These are phyloP conservation scores for Rutstroemia sp. DNA, from an alignment of 2,329 filamentous ascomycete species.

Conservation along the genomic window DNA sequence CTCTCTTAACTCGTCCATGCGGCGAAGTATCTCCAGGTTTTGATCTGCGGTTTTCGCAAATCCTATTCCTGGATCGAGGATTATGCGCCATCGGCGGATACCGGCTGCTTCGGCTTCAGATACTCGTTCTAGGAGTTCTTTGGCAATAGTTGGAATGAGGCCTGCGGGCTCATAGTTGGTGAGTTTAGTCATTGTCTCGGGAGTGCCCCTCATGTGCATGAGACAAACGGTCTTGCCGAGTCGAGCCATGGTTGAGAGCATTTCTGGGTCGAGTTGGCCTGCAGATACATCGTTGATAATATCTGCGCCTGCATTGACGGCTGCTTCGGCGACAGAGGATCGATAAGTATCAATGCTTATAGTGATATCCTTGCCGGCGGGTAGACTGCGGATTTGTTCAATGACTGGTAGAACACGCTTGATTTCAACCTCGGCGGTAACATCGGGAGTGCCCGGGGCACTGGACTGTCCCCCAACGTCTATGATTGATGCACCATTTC, in stretches of 20 bases:
- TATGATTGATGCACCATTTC: constrained; percentile 66
- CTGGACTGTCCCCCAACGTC: constrained; percentile 94
- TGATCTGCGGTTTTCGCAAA: constrained; percentile 82
- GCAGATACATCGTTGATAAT: constrained; percentile 94
- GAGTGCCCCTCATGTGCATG: constrained; percentile 68
- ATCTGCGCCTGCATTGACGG: constrained; percentile 72
- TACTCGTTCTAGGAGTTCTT: constrained; percentile 56
- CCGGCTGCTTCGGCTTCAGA: constrained; percentile 71
- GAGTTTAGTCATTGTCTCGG: constrained; percentile 54
- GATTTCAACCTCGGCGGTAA: constrained; percentile 67
- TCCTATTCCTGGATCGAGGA: constrained; percentile 88
- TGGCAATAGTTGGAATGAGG: constrained; percentile 45
- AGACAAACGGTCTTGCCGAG: constrained; percentile 71
- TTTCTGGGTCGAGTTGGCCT: constrained; percentile 67
- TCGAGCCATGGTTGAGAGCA: constrained; percentile 73
- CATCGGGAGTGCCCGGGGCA: constrained; percentile 63
- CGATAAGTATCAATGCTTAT: constrained; percentile 94
- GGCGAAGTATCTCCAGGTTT: constrained; percentile 71
- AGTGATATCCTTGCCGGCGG: constrained; percentile 54
- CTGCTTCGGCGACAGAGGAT: constrained; percentile 69
- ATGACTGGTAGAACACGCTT: constrained; percentile 75
- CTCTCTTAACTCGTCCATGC: constrained; percentile 54
- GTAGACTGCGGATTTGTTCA: constrained; percentile 58
- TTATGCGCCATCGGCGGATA: constrained; percentile 85
- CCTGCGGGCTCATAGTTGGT: constrained; percentile 46